A percentile compares a stretch with the other conserved stretches of the same genome.
Conservation (phyloP, 345 rosid species). For the Streptanthus diversifolius region DNA sequence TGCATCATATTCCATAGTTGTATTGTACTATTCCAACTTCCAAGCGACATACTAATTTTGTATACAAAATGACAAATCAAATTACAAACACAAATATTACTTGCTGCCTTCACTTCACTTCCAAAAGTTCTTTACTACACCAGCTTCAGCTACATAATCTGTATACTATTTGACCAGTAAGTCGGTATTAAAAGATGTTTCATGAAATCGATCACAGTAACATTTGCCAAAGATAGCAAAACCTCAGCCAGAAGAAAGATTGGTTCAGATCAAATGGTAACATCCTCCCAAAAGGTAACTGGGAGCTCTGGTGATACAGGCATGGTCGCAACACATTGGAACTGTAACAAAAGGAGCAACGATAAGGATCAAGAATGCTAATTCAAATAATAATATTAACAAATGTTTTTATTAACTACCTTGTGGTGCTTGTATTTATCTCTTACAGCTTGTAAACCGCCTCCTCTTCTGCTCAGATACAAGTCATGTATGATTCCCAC, state of each 20-base stretch:
- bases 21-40: background rate
- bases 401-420: constrained; percentile 34
- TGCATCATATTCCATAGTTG: background rate
- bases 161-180: background rate
- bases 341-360: constrained; percentile 42
- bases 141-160: background rate
- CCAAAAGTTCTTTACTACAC: background rate
- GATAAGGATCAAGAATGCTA: background rate
- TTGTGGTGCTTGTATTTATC: constrained; percentile 75
- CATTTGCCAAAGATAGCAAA: constrained; percentile 1
- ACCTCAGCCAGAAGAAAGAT: background rate
- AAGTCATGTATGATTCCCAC: constrained; percentile 28
- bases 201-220: background rate
- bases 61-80: background rate
- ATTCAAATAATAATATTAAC: background rate
- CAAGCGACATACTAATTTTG: background rate
- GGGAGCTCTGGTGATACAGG: constrained; percentile 61
- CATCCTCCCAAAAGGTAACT: constrained; percentile 43
- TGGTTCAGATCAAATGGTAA: constrained; percentile 15
- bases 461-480: constrained; percentile 36
- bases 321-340: constrained; percentile 56
- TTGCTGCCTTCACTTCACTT: constrained; percentile 8
- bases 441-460: constrained; percentile 52
- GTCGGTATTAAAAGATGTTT: background rate
- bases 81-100: background rate